Conservation (phyloP, 2,329 filamentous ascomycete genomes). For the Cordyceps cicadae region DNA sequence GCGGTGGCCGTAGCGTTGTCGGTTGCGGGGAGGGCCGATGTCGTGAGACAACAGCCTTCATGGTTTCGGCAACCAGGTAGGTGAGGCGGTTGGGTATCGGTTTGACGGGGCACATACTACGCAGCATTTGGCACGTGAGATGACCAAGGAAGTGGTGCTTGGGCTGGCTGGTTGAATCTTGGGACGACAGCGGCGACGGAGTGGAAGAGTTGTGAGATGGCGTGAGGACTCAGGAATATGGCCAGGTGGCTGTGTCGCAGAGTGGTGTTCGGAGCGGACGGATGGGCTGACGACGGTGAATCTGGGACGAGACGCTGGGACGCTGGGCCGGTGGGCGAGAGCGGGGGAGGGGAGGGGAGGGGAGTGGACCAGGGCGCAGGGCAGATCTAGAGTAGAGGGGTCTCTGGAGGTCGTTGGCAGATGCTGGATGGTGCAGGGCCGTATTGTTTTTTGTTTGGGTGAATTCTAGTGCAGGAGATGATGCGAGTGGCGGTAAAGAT, state of each 20-base stretch:
- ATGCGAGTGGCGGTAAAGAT: background rate
- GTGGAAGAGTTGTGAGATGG: background rate
- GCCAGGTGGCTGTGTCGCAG: background rate
- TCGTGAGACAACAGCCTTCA: background rate
- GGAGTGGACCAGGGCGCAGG: background rate
- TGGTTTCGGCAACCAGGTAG: too few species aligned
- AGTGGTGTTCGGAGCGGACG: conserved; percentile 1
- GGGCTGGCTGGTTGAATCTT: background rate
- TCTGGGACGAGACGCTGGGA: background rate
- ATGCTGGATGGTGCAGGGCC: background rate
- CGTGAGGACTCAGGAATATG: background rate
- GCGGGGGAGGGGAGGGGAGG: background rate
- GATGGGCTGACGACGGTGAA: conserved; percentile 4
- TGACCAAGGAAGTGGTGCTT: background rate
- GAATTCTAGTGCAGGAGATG: background rate
- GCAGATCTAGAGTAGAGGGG: conserved; percentile 5
- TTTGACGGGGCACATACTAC: background rate
- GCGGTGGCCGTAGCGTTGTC: background rate
- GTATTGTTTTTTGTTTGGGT: background rate
- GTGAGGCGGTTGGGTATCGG: background rate
- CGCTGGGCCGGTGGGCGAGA: background rate
- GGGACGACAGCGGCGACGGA: background rate
- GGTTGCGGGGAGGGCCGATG: background rate
- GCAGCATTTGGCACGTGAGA: background rate
- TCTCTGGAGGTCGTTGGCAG: background rate